Conservation (phyloP, 1,284 basidiomycete species). For the Heterobasidion irregulare region DNA sequence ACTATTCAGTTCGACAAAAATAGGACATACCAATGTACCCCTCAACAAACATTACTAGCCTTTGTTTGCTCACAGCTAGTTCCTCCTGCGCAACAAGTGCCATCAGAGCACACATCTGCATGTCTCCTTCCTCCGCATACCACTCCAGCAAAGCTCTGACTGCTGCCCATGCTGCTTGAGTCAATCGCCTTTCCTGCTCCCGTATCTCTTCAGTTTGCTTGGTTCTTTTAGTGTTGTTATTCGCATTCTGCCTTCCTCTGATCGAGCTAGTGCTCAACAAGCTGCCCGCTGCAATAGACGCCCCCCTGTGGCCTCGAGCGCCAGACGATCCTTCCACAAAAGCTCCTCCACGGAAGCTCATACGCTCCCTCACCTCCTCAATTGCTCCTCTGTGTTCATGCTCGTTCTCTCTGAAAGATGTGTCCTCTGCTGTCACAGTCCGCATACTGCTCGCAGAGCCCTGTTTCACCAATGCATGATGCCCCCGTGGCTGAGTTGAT, state of each 20-base stretch:
- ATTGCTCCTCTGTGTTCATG: conserved; percentile 11
- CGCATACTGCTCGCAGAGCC: conserved; percentile 59
- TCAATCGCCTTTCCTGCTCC: conserved; percentile 42
- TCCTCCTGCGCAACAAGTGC: conserved; percentile 50
- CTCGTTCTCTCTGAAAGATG: conserved; percentile 12
- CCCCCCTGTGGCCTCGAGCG: conserved; percentile 8
- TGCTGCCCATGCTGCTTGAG: conserved; percentile 47
- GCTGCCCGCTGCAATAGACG: conserved; percentile 3
- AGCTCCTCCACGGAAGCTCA: neutral
- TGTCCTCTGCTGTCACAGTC: conserved; percentile 49
- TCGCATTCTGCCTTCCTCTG: conserved; percentile 10
- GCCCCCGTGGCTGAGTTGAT: neutral
- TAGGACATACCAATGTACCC: conserved; percentile 53
- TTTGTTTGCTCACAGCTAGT: conserved; percentile 33
- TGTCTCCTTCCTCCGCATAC: conserved; percentile 61
- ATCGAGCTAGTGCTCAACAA: conserved; percentile 2
- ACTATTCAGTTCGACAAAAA: neutral
- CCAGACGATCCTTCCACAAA: neutral
- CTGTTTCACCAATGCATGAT: conserved; percentile 26
- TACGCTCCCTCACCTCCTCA: neutral
- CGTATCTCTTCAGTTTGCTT: conserved; percentile 30
- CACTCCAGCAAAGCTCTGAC: conserved; percentile 48
- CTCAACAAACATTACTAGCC: conserved; percentile 50
- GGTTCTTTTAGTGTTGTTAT: conserved; percentile 25
- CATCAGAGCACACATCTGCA: conserved; percentile 70